Evolutionary conservation across 495 filamentous ascomycete species (phyloP).

Genomic region (Penicillium steckii): DNA sequence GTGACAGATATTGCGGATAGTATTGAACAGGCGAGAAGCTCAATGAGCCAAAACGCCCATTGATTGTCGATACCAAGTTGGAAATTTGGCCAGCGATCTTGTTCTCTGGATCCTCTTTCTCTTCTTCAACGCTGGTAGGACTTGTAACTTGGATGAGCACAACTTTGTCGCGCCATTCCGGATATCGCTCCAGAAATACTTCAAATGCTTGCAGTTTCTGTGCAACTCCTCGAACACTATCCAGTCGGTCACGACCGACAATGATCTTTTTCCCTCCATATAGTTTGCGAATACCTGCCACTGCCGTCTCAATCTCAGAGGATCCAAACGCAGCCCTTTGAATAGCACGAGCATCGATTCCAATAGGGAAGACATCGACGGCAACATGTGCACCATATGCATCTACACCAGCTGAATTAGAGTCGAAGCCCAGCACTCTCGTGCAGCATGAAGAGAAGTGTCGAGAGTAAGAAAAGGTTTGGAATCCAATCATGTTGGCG

Average conservation of each 20-base stretch:
- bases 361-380: slow-evolving; percentile 88
- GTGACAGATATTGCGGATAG: slow-evolving; percentile 84
- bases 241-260: slow-evolving; percentile 87
- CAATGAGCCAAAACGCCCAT: slow-evolving; percentile 81
- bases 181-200: slow-evolving; percentile 80
- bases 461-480: slow-evolving; percentile 86
- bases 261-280: slow-evolving; percentile 87
- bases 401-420: slow-evolving; percentile 75
- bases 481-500: slow-evolving; percentile 88
- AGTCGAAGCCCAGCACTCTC: slow-evolving; percentile 80
- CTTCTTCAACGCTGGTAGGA: slow-evolving; percentile 72
- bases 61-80: slow-evolving; percentile 84
- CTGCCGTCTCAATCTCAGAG: slow-evolving; percentile 63
- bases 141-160: slow-evolving; percentile 93
- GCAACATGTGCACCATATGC: slow-evolving; percentile 85
- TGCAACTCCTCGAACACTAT: slow-evolving; percentile 83
- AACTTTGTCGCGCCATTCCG: slow-evolving; percentile 87
- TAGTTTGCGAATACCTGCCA: slow-evolving; percentile 61
- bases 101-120: slow-evolving; percentile 63
- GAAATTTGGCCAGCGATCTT: slow-evolving; percentile 82
- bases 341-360: slow-evolving; percentile 75
- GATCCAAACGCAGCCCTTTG: slow-evolving; percentile 68
- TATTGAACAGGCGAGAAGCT: slow-evolving; percentile 87
- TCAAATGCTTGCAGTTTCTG: slow-evolving; percentile 95
- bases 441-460: slow-evolving; percentile 93